Base-by-base conservation (phyloP, 257 asterid species). In the Solanum rostratum region DNA sequence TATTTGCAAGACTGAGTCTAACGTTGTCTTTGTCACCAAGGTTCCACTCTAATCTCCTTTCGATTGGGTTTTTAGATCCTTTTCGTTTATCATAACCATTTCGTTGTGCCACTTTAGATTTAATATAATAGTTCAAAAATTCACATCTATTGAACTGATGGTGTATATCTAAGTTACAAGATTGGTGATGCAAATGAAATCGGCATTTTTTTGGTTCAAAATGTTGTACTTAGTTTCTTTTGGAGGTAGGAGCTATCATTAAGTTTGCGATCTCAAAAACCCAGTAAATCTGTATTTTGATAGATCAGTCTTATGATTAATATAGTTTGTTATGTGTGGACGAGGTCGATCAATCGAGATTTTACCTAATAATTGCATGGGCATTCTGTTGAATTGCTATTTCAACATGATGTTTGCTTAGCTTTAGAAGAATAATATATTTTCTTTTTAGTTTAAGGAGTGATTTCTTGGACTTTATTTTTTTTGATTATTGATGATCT, bases 1-100 rank as follows among this genome's bases (percentile, higher is more conserved):
- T 88, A 97, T 97, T 79, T 97, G 99, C 93, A 97, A 95, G 92
- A 87, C 98, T 41, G 92, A 91, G n/a, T 91, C 95, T 46, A 82
- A 81, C 69, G 85, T 92, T 83, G 92, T 97, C 82, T 95, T 95
- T 65, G 92, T 97, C 81, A 97, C 98, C 91, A 97, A 97, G 98
- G 98, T 95, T 70, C 78, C 19, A 7, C 65, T 7, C 59, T 19
- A 46, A 20, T 39, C 60, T 71, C 7, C 41, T 20, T 30, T 54
- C 49, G 46, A 3, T 27, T 79, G 24, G 37, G 14, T 45, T 66
- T 30, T 62, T 62, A 62, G 20, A 62, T 74, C 81, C 15, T 74
- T 15, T 45, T 43, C 37, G 57, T 73, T 20, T 13, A 10, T 70
- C 12, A 18, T 10, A 9, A 57, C 15, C 10, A 8, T 19, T 8